These are phyloP conservation scores for Colletotrichum caudatum DNA, from an alignment of 2,329 filamentous ascomycete species.

Conservation along the genomic window DNA sequence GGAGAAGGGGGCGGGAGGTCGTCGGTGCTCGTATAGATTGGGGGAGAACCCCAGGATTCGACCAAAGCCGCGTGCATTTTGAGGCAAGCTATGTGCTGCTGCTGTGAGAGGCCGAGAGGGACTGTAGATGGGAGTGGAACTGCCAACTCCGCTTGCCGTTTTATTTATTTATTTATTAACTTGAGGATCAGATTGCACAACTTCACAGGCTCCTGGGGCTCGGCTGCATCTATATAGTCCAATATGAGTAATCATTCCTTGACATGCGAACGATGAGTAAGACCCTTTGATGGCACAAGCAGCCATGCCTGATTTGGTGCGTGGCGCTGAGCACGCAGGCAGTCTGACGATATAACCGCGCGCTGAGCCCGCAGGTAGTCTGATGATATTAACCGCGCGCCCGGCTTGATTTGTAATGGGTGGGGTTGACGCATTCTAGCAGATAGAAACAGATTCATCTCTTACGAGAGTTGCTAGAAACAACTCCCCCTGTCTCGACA, in stretches of 20 bases:
- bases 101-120: background rate
- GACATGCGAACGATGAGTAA: constrained; percentile 26
- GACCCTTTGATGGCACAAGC: background rate
- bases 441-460: background rate
- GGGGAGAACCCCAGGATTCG: constrained; percentile 52
- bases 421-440: too few relatives aligned
- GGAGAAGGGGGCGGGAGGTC: constrained; percentile 51
- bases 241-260: background rate
- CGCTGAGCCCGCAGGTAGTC: too few relatives aligned
- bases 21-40: constrained; percentile 47
- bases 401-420: background rate
- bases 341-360: background rate
- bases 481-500: background rate
- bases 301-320: background rate
- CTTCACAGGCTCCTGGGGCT: background rate
- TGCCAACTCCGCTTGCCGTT: too few relatives aligned
- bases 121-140: background rate
- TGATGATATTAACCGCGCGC: too few relatives aligned
- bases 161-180: too few relatives aligned
- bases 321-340: constrained; percentile 12
- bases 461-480: background rate
- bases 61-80: constrained; percentile 55
- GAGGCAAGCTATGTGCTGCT: constrained; percentile 11
- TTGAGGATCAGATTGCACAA: background rate
- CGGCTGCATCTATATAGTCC: background rate